Evolutionary conservation across 805 yeast species (phyloP).

Genomic region (Candida nanaspora): DNA sequence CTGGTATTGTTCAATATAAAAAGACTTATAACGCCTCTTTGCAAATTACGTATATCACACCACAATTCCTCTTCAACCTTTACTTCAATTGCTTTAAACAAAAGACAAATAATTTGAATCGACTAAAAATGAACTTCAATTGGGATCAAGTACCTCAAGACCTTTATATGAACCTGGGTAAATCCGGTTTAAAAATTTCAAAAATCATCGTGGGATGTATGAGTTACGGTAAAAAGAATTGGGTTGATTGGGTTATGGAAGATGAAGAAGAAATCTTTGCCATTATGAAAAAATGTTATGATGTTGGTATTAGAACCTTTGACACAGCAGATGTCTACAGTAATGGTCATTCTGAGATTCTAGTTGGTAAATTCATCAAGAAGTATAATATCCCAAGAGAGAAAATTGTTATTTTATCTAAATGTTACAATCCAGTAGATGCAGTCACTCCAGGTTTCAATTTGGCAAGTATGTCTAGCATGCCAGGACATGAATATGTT

Average conservation of each 20-base stretch:
- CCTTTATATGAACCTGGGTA: slow-evolving; percentile 26
- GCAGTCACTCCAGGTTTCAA: not conserved
- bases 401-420: slow-evolving; percentile 48
- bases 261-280: slow-evolving; percentile 39
- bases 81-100: too few relatives aligned
- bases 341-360: slow-evolving; percentile 39
- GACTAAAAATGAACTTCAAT: not conserved
- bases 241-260: slow-evolving; percentile 39
- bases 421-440: slow-evolving; percentile 24
- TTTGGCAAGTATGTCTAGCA: slow-evolving; percentile 15
- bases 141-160: slow-evolving; percentile 7
- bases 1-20: too few relatives aligned
- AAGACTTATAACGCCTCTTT: too few relatives aligned
- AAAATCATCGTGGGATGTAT: slow-evolving; percentile 47
- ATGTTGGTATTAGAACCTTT: slow-evolving; percentile 38
- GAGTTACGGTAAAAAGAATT: slow-evolving; percentile 38
- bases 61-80: too few relatives aligned
- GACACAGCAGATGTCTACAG: slow-evolving; percentile 46
- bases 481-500: slow-evolving; percentile 15
- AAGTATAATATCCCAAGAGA: slow-evolving; percentile 46
- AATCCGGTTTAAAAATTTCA: slow-evolving; percentile 43
- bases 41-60: too few relatives aligned
- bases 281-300: slow-evolving; percentile 41
- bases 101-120: not conserved
- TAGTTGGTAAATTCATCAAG: slow-evolving; percentile 48